Percentiles rank a stretch among this genome's conserved stretches.
These are phyloP conservation scores for Fusarium pseudoanthophilum DNA, from an alignment of 2,329 filamentous ascomycete genomes.

Conservation along the genomic window DNA sequence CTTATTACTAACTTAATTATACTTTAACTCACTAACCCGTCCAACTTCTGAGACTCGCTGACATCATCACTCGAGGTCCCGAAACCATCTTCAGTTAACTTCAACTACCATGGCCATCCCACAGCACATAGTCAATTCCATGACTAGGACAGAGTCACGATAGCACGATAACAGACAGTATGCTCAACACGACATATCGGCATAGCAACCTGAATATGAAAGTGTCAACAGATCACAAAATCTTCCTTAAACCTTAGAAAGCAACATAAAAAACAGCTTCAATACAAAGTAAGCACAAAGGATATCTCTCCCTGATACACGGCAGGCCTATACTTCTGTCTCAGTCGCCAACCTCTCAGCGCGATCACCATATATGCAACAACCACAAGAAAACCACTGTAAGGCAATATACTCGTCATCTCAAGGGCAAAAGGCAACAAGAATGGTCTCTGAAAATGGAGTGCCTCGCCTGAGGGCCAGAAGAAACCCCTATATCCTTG, in stretches of 20 bases:
- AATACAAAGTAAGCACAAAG: background rate
- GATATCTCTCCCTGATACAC: background rate
- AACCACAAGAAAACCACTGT: background rate
- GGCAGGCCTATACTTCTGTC: background rate
- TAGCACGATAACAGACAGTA: background rate
- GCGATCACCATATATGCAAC: background rate
- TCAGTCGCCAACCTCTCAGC: background rate
- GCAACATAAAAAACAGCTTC: background rate
- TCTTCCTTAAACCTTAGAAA: background rate
- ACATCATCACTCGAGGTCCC: background rate
- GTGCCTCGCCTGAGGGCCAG: background rate
- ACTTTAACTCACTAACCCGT: background rate
- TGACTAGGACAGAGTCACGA: background rate
- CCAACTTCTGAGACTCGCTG: background rate
- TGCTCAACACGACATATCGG: background rate
- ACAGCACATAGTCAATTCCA: background rate
- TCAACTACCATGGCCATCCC: background rate
- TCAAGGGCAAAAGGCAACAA: background rate
- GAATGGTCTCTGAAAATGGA: slow-evolving; percentile 2
- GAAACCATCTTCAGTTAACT: background rate
- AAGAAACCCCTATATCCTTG: slow-evolving; percentile 23
- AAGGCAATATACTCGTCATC: background rate
- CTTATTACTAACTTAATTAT: background rate
- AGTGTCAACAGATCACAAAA: background rate
- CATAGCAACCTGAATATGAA: background rate